phyloP scores from a whole-genome alignment of 352 stramenopile genomes.

The Phytophthora melonis region DNA sequence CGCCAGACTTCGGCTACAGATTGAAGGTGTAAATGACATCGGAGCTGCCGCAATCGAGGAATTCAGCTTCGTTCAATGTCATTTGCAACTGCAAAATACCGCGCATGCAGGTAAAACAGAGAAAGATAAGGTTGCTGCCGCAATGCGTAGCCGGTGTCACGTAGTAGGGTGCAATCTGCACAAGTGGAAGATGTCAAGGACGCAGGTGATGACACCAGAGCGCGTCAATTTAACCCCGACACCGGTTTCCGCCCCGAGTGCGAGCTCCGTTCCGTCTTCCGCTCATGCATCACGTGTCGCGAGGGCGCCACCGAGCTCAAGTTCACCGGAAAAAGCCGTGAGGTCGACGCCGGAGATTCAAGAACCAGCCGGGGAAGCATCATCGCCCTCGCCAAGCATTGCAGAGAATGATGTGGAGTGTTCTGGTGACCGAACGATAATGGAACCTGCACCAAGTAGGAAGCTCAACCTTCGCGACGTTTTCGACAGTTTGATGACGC shows the following conservation, averaged over 20 bases:
- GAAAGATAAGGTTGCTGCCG: slow-evolving; percentile 22
- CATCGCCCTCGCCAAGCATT: neutral
- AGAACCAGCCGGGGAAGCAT: neutral
- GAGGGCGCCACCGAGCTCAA: neutral
- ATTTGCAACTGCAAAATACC: slow-evolving; percentile 39
- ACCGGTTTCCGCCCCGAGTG: neutral
- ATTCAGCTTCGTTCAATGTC: slow-evolving; percentile 60
- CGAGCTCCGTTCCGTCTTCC: neutral
- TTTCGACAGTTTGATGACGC: slow-evolving; percentile 63
- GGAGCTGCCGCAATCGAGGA: slow-evolving; percentile 31
- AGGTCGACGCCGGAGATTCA: neutral
- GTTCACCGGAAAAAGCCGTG: neutral
- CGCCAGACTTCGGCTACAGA: slow-evolving; percentile 54
- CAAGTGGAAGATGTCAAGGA: slow-evolving; percentile 11
- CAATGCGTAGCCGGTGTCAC: slow-evolving; percentile 55
- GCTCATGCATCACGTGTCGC: neutral
- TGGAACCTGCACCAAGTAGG: slow-evolving; percentile 8
- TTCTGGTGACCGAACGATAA: neutral
- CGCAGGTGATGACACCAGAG: slow-evolving; percentile 3
- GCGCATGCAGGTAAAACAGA: slow-evolving; percentile 3
- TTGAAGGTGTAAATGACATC: slow-evolving; percentile 35
- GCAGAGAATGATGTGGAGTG: neutral
- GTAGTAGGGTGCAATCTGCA: slow-evolving; percentile 67
- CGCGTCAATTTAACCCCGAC: neutral
- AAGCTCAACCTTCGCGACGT: slow-evolving; percentile 63